Evolutionary conservation across 441 rosid species (phyloP), one percentile per base, ranked within the genome.

Genomic region (Hura crepitans): DNA sequence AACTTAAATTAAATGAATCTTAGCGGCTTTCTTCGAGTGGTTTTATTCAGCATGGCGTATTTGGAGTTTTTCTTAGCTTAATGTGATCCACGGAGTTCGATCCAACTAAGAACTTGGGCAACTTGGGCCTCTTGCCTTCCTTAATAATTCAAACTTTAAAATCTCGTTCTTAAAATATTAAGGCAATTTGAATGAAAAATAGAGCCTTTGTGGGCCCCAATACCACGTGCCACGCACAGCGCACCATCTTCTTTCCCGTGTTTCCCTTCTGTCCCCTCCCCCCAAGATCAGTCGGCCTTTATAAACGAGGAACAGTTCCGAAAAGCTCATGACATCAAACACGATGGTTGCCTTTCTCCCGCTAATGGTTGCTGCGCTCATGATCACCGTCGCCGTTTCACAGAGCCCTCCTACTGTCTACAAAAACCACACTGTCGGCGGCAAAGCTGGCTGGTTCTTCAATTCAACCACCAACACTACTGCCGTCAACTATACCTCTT

Each of bases 391-490:
- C 27, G 76, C 75, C 20, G 42, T 78, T 37, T 42, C 81, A 28
- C 68, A 62, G 18, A 31, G 66, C 35, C 57, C 78, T 20, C 72
- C 86, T 51, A 69, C 82, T 27, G 75, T 43, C 1, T 88, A 88
- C 72, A 74, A 74, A 46, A 86, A 88, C 79, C 78, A 86, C 81
- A 84, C 89, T 13, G 88, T 88, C 54, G 91, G 93, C 4, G 87
- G 75, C 69, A 42, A 15, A 54, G 72, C 80, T 55, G 88, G 89
- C 28, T 85, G 91, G 94, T 71, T 81, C 74, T 85, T 86, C 82
- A 65, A 80, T 70, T 73, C 81, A 73, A 70, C 75, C 74, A 70
- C 81, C 35, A 88, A 82, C 82, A 50, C 80, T 66, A n/a, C 87
- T 54, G 75, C 81, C 46, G 50, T 74, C n/a, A 78, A 84, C 69